Evolutionary conservation across 2,329 filamentous ascomycete species (phyloP), one percentile per base, ranked within the genome.

Genomic region (Apiospora kogelbergensis): DNA sequence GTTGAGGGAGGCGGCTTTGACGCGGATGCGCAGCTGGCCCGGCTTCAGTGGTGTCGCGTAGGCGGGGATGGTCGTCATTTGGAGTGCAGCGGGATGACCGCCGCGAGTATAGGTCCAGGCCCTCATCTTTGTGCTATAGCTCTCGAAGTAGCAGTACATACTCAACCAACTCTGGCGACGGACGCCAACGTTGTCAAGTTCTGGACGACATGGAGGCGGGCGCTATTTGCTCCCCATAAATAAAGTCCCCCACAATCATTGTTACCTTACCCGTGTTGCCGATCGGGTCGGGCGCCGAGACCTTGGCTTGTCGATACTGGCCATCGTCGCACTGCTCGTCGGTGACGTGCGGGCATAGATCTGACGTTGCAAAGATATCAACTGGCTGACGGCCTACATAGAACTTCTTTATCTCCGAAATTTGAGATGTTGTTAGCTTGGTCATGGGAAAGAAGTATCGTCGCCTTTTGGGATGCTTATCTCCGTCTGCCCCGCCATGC

Each of bases 1-100:
- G 64, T 74, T 73, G 37, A 73, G 67, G 30, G 71, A 68, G 6
- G 67, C 68, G 30, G 73, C 72, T 53, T 71, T 69, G 65, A 69
- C 63, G 37, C 66, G 66, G 41, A 74, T 33, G 17, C 71, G 63
- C 6, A 74, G 15, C 40, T 71, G 68, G 63, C 68, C 24, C 4
- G 70, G 67, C 42, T 42, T 45, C 10, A 22, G 24, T 4, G 70
- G 67, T 22, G 26, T 42, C 15, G 64, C 15, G 13, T 67, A 69
- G 3, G 57, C 37, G 6, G 41, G 3, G 41, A 65, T 68, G 4
- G 63, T 40, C 22, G 46, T 17, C 20, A 48, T 41, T 41, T 70
- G 53, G 33, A 71, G 41, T 5, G 68, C 67, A 41, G 70, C 33
- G 24, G 68, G 67, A 46, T 64, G 70, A 20, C 68, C 68, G 13